phyloP scores from a whole-genome alignment of 768 basidiomycete genomes.

The Chalciporus chontae region DNA sequence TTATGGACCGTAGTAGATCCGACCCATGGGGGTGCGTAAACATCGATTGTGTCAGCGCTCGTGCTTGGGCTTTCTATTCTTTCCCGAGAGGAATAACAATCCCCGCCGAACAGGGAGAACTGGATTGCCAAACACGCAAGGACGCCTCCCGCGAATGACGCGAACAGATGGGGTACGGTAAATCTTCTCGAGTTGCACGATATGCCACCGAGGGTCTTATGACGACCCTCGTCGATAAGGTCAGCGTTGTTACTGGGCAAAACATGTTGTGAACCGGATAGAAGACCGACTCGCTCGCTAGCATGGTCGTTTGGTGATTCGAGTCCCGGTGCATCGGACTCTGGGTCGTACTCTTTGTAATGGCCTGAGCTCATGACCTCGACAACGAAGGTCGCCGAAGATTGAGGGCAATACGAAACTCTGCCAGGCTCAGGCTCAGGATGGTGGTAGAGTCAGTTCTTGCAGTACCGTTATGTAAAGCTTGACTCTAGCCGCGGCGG shows the following conservation, averaged over 20 bases:
- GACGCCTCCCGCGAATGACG: constrained; percentile 54
- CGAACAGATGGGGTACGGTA: constrained; percentile 34
- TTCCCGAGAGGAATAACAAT: constrained; percentile 29
- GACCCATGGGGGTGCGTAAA: constrained; percentile 60
- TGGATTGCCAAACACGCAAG: constrained; percentile 50
- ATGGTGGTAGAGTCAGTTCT: too few species aligned
- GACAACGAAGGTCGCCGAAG: background rate
- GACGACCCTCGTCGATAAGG: constrained; percentile 3
- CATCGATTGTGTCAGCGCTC: constrained; percentile 19
- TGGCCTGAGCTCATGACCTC: constrained; percentile 9
- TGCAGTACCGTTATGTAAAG: too few species aligned
- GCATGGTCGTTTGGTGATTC: constrained; percentile 4
- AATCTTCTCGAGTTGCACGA: constrained; percentile 15
- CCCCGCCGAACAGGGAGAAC: constrained; percentile 34
- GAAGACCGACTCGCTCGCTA: constrained; percentile 36
- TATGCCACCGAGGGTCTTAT: constrained; percentile 12
- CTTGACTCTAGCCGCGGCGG: too few species aligned
- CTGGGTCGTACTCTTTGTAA: constrained; percentile 35
- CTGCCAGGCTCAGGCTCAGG: too few species aligned
- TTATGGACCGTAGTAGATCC: constrained; percentile 68
- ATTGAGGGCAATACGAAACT: too few species aligned
- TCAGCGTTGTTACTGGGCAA: constrained; percentile 6
- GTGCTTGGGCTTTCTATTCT: background rate
- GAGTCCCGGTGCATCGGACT: constrained; percentile 42
- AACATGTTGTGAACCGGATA: constrained; percentile 25